Conservation (phyloP, 176 grass and related monocot genomes). For the Lolium multiflorum region DNA sequence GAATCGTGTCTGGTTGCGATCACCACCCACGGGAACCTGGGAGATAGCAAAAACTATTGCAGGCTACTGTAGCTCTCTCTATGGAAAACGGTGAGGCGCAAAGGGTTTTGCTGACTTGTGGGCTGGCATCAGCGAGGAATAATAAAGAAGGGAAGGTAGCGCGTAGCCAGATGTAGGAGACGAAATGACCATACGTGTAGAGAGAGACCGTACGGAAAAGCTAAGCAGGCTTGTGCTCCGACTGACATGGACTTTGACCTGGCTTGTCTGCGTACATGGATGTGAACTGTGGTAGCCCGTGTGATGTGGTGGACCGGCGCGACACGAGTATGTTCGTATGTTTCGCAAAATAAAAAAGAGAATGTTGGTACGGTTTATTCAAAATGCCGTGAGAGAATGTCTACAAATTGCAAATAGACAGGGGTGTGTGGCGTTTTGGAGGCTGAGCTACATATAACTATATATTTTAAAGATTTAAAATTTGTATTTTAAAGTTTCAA, state of each 20-base stretch:
- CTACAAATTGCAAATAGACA: no score
- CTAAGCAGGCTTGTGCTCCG: not conserved
- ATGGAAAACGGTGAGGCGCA: not conserved
- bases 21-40: slow-evolving; percentile 14
- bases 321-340: no score
- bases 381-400: no score
- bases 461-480: no score
- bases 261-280: not conserved
- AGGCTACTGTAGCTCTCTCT: not conserved
- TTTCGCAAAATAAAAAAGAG: no score
- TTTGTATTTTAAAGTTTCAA: no score
- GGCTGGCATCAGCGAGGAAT: not conserved
- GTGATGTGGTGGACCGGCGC: not conserved
- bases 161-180: not conserved
- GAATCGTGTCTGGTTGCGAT: slow-evolving; percentile 20
- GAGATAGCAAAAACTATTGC: slow-evolving; percentile 2
- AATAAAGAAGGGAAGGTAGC: not conserved
- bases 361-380: no score
- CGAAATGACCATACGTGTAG: slow-evolving; percentile 36
- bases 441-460: no score
- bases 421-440: no score
- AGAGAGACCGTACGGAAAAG: slow-evolving; percentile 47
- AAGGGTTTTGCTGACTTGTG: slow-evolving; percentile 18
- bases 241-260: slow-evolving; percentile 58
- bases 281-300: not conserved